Conservation (phyloP, 306 rosid species). For the Cucurbita maxima region DNA sequence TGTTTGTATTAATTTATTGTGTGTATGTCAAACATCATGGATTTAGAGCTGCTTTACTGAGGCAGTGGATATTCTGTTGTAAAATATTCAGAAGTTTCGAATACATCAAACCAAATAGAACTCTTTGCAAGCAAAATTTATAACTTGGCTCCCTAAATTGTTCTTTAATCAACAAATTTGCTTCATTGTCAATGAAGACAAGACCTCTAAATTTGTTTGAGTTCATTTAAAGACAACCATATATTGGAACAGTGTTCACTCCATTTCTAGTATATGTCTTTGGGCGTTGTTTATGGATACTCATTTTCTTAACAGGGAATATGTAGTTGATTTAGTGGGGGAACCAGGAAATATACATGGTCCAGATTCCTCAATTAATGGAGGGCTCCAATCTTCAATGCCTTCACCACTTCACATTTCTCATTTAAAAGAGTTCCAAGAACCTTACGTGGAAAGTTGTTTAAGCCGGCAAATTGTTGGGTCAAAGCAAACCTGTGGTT, state of each 20-base stretch:
- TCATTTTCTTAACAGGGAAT: constrained; percentile 49
- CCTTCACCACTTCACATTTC: constrained; percentile 76
- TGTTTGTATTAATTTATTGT: neutral
- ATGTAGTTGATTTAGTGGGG: constrained; percentile 93
- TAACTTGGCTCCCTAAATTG: neutral
- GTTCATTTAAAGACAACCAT: neutral
- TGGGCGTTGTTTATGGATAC: neutral
- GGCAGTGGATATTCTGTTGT: neutral
- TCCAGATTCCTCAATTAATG: constrained; percentile 89
- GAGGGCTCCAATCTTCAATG: constrained; percentile 59
- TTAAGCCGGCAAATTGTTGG: constrained; percentile 23
- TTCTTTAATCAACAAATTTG: neutral
- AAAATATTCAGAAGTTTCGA: neutral
- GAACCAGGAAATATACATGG: constrained; percentile 85
- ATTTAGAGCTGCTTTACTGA: neutral
- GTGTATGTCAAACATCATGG: neutral
- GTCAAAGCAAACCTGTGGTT: constrained; percentile 22
- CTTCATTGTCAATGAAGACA: neutral
- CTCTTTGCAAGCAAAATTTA: neutral
- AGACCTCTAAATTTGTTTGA: neutral
- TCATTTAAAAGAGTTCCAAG: constrained; percentile 63
- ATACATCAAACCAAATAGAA: neutral
- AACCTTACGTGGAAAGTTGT: constrained; percentile 31
- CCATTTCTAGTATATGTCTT: neutral
- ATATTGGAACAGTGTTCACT: neutral